Percentiles rank a stretch among this genome's conserved stretches.
Evolutionary conservation across 2,329 filamentous ascomycete species (phyloP).

Genomic region (Ophiognomonia clavigignenti-juglandacearum): DNA sequence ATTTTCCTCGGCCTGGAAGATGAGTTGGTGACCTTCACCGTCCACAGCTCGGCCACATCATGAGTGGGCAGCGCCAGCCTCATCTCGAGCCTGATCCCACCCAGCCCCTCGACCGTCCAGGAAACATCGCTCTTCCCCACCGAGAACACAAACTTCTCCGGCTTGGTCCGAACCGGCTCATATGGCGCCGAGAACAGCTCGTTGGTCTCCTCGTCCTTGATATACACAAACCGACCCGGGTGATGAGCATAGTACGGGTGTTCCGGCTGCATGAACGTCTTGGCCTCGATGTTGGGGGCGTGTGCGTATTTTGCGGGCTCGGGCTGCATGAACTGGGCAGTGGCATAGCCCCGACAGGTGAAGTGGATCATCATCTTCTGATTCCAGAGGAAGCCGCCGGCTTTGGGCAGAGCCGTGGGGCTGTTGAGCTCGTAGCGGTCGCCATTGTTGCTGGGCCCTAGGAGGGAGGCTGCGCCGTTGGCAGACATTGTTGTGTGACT

Average conservation of each 20-base stretch:
- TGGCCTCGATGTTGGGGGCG: constrained; percentile 52
- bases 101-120: constrained; percentile 47
- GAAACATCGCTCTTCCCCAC: constrained; percentile 49
- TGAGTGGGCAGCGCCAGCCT: constrained; percentile 44
- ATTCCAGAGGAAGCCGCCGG: constrained; percentile 54
- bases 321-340: constrained; percentile 56
- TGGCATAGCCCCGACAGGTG: constrained; percentile 54
- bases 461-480: not conserved
- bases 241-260: constrained; percentile 56
- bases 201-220: constrained; percentile 50
- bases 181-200: constrained; percentile 51
- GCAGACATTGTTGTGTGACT: constrained; percentile 2
- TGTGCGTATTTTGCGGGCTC: constrained; percentile 57
- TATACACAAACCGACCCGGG: constrained; percentile 53
- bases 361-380: constrained; percentile 58
- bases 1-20: constrained; percentile 39
- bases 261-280: constrained; percentile 58
- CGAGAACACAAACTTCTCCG: constrained; percentile 47
- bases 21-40: constrained; percentile 45
- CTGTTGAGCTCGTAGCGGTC: constrained; percentile 50
- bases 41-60: constrained; percentile 53
- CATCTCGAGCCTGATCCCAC: constrained; percentile 47
- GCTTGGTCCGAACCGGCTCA: constrained; percentile 45
- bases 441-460: constrained; percentile 38
- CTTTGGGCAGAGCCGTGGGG: constrained; percentile 52